Evolutionary conservation across 495 filamentous ascomycete species (phyloP).

Genomic region (Hypoxylon lienhwacheense): DNA sequence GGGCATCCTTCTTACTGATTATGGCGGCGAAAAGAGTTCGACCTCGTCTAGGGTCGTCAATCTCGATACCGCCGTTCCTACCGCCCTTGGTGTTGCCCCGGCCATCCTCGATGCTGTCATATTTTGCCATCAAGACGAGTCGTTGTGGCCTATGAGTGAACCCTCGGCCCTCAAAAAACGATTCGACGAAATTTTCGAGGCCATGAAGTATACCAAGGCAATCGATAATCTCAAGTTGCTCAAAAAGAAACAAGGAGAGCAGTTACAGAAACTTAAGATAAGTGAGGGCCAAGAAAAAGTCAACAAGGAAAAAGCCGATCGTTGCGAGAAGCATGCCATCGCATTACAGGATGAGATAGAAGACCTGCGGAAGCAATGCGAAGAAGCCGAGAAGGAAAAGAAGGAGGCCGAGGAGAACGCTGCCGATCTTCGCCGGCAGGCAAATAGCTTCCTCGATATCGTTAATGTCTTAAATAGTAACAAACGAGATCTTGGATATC

Average conservation of each 20-base stretch:
- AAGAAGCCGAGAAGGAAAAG: slow-evolving; percentile 55
- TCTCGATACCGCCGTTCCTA: slow-evolving; percentile 78
- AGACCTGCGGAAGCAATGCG: slow-evolving; percentile 58
- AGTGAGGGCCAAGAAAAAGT: slow-evolving; percentile 74
- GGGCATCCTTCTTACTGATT: slow-evolving; percentile 69
- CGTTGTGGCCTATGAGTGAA: slow-evolving; percentile 96
- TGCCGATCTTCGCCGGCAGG: slow-evolving; percentile 47
- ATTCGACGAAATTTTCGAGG: slow-evolving; percentile 98
- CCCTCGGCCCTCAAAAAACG: slow-evolving; percentile 80
- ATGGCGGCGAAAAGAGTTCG: slow-evolving; percentile 75
- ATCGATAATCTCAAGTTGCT: slow-evolving; percentile 90
- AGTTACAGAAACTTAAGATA: slow-evolving; percentile 69
- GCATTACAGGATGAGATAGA: slow-evolving; percentile 77
- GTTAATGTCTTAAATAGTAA: slow-evolving; percentile 74
- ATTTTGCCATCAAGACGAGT: slow-evolving; percentile 98
- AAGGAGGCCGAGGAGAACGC: slow-evolving; percentile 46
- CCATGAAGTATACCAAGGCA: slow-evolving; percentile 92
- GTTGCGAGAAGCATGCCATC: slow-evolving; percentile 61
- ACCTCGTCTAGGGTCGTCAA: slow-evolving; percentile 79
- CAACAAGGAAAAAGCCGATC: slow-evolving; percentile 85
- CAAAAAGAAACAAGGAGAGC: slow-evolving; percentile 77
- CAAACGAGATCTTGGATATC: slow-evolving; percentile 64
- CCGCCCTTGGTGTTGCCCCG: slow-evolving; percentile 85
- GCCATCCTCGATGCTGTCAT: slow-evolving; percentile 92
- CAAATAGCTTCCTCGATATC: slow-evolving; percentile 51